Evolutionary conservation across 1,139 yeast genomes (phyloP), one percentile per base, ranked within the genome.

Genomic region (Scheffersomyces stambukii): DNA sequence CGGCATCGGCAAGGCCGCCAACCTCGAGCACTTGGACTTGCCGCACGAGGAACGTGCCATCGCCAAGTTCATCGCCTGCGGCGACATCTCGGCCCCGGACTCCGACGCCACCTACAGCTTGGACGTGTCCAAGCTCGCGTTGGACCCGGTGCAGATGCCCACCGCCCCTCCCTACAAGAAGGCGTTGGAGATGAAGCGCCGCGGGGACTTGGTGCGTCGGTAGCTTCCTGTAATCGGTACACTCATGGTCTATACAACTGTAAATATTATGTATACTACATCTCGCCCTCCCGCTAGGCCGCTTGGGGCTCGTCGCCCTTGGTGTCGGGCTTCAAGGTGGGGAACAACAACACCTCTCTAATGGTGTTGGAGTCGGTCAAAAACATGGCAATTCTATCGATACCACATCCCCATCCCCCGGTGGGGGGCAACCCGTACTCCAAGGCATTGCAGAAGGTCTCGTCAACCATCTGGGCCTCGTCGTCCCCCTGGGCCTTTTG

Each of bases 321-420:
- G 31, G 64, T 76, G 62, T 89, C 97, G 31, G 97, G 97, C 72
- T 88, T 89, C 77, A 91, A 85, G 45, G 97, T 89, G 58, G 98
- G 98, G 94, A 91, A 91, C 57, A 91, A 70, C 50, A 91, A 73
- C 25, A 91, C 98, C 70, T 91, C 98, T 81, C 96, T 86, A 57
- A 91, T 91, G 45, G 96, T 86, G 70, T 86, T 84, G 37, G 96
- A 85, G 64, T 91, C 79, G 42, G 97, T 91, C 70, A 91, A 77
- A 72, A 91, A 89, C 98, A 91, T 91, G 56, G 96, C 91, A 53
- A 91, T 61, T 73, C 98, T 85, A 66, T 91, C 98, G 49, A 91
- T 88, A 76, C 98, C 98, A 69, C 95, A 83, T 52, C 98, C 98
- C 97, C 97, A 91, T 49, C 98, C 98, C 60, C 94, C 98, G 50